A percentile compares a stretch with the other conserved stretches of the same genome.
Evolutionary conservation across 1,284 basidiomycete species (phyloP).

Genomic region (Cutaneotrichosporon arboriforme): DNA sequence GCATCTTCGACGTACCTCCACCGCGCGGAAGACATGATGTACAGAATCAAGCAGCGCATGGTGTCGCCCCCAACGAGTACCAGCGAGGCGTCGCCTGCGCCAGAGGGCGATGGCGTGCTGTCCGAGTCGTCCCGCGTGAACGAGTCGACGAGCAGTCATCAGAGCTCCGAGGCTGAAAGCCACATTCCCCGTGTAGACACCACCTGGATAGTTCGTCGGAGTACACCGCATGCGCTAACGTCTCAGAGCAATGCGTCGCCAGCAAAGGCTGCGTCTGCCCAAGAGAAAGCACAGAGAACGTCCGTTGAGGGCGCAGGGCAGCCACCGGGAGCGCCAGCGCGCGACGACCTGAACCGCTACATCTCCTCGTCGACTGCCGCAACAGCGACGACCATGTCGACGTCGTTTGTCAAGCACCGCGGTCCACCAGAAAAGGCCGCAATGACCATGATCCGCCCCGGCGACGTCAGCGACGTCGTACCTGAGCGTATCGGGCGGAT

Average conservation of each 20-base stretch:
- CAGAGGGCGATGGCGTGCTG: slow-evolving; percentile 10
- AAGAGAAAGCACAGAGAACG: not conserved
- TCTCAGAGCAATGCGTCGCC: not conserved
- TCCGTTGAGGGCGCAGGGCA: slow-evolving; percentile 11
- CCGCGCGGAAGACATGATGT: slow-evolving; percentile 72
- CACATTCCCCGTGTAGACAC: slow-evolving; percentile 2
- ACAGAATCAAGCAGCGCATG: slow-evolving; percentile 60
- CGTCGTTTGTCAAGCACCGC: slow-evolving; percentile 75
- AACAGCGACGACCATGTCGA: slow-evolving; percentile 67
- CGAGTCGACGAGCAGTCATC: slow-evolving; percentile 12
- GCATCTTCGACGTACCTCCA: slow-evolving; percentile 57
- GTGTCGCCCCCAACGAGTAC: slow-evolving; percentile 38
- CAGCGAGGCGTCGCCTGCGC: not conserved
- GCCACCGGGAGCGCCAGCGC: slow-evolving; percentile 8
- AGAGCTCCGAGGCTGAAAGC: slow-evolving; percentile 5
- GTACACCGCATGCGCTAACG: too few species aligned
- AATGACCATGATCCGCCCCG: slow-evolving; percentile 61
- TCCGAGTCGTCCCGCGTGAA: slow-evolving; percentile 40
- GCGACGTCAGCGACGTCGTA: slow-evolving; percentile 59
- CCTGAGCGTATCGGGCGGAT: slow-evolving; percentile 76
- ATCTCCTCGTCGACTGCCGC: slow-evolving; percentile 59
- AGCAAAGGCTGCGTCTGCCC: not conserved
- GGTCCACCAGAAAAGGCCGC: slow-evolving; percentile 49
- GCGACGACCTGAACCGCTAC: slow-evolving; percentile 73
- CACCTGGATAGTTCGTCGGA: not conserved